Evolutionary conservation across 495 filamentous ascomycete genomes (phyloP).

Genomic region (Darksidea phi): DNA sequence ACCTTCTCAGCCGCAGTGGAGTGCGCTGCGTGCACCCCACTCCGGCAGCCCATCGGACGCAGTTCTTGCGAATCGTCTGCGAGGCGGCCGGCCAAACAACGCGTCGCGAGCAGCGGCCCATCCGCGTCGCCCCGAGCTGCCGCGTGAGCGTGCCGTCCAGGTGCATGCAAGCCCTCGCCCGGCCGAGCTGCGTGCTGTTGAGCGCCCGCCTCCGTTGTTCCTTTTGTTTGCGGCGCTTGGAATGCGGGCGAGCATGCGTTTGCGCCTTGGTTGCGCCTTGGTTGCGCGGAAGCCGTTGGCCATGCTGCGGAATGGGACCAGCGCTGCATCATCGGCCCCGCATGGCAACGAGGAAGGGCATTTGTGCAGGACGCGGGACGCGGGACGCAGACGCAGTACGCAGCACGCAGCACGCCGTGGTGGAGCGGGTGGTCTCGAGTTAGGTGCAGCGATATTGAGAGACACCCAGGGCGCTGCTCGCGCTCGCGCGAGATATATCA

Average conservation of each 20-base stretch:
- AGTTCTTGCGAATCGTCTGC: not conserved
- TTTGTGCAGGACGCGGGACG: not conserved
- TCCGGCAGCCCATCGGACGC: not conserved
- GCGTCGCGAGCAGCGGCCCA: not conserved
- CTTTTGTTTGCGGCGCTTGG: slow-evolving; percentile 9
- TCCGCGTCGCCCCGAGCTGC: slow-evolving; percentile 1
- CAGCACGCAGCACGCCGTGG: too few species aligned
- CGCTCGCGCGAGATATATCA: too few species aligned
- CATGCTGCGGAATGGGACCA: slow-evolving; percentile 5
- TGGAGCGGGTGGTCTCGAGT: too few species aligned
- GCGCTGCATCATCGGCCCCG: slow-evolving; percentile 27
- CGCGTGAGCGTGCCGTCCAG: too few species aligned
- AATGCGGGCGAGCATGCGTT: slow-evolving; percentile 15
- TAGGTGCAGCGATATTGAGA: slow-evolving; percentile 4
- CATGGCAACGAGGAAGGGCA: slow-evolving; percentile 16
- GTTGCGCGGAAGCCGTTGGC: slow-evolving; percentile 26
- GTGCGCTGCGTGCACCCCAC: not conserved
- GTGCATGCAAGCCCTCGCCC: too few species aligned
- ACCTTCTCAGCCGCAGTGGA: slow-evolving; percentile 2
- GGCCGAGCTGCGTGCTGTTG: not conserved
- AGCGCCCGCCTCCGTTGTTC: not conserved
- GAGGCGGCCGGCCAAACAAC: not conserved
- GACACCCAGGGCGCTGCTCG: not conserved
- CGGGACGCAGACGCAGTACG: not conserved
- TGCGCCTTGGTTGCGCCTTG: slow-evolving; percentile 22